Evolutionary conservation across 202 grass and related monocot genomes (phyloP), one percentile per base, ranked within the genome.

Genomic region (Carex arenaria): DNA sequence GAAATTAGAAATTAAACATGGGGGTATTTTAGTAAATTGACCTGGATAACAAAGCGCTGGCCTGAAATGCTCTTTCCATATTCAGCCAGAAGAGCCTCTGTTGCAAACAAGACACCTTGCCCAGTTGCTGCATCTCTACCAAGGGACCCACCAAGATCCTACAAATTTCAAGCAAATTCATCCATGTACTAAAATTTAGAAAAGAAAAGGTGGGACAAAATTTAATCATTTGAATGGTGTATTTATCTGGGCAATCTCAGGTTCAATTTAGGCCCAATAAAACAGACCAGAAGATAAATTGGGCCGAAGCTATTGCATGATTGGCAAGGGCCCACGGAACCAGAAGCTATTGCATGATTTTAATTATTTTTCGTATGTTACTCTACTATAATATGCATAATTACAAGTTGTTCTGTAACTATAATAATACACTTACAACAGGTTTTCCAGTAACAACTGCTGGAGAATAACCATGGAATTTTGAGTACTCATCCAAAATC

Each of bases 391-490:
- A 36, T 36, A 36, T 36, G 10, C 62, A 64, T 31, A 64, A 30
- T 64, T 31, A 66, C 63, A 66, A 34, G 63, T 34, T 66, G 63
- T 14, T 34, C 38, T 10, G 30, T 18, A 78, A 38, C 3, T 40
- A 20, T 13, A 77, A 38, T 13, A 18, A 18, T 32, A 86, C 34
- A 91, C 91, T 90, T 88, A 99, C 96, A 83, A 99, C 88, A 92
- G 96, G 96, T 67, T 99, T 99, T 89, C 96, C 96, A 64, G 96
- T 99, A 61, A 99, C 96, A 75, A 99, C 93, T 75, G 96, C 96
- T 85, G 96, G 96, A 61, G 96, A 99, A 81, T 96, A 92, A 51
- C 96, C 95, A 87, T 99, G 96, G 63, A 99, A 99, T 54, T 99
- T 99, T 42, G 96, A 99, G 82, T 99, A 99, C 40, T 99, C 96